Evolutionary conservation across 2,329 filamentous ascomycete species (phyloP).

Genomic region (Exserohilum rostratum): DNA sequence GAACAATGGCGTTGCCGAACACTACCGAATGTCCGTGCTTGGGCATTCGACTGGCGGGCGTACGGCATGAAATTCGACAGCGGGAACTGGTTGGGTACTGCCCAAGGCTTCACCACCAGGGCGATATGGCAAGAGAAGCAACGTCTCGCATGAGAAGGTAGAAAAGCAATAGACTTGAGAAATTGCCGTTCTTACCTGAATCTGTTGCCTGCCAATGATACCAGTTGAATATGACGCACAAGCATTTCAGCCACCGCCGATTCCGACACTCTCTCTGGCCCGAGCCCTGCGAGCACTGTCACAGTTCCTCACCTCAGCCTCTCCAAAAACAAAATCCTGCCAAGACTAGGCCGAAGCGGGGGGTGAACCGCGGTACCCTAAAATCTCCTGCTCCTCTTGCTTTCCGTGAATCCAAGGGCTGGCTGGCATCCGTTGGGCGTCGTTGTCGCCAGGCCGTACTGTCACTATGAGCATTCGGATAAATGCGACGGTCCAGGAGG

Average conservation of each 20-base stretch:
- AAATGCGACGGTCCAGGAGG: conserved; percentile 47
- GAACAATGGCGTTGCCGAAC: conserved; percentile 29
- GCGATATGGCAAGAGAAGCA: conserved; percentile 42
- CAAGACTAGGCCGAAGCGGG: conserved; percentile 48
- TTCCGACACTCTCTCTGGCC: conserved; percentile 47
- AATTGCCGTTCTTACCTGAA: conserved; percentile 35
- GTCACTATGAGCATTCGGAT: conserved; percentile 47
- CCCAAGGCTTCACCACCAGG: conserved; percentile 33
- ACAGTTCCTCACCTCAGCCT: conserved; percentile 47
- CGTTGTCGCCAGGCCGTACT: conserved; percentile 25
- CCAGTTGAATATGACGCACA: conserved; percentile 44
- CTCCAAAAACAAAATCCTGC: conserved; percentile 46
- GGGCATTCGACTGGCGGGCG: conserved; percentile 35
- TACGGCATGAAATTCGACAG: conserved; percentile 37
- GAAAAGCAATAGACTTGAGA: conserved; percentile 36
- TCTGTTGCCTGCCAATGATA: conserved; percentile 38
- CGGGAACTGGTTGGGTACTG: conserved; percentile 33
- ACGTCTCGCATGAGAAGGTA: conserved; percentile 35
- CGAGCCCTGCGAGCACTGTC: conserved; percentile 46
- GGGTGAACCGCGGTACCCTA: conserved; percentile 45
- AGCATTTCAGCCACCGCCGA: conserved; percentile 49
- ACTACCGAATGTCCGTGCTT: conserved; percentile 41
- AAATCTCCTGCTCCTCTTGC: conserved; percentile 45
- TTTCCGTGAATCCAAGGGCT: conserved; percentile 39
- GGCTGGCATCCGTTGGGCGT: conserved; percentile 29